Evolutionary conservation across 352 stramenopile genomes (phyloP), one percentile per base, ranked within the genome.

Genomic region (Globisporangium lucens): DNA sequence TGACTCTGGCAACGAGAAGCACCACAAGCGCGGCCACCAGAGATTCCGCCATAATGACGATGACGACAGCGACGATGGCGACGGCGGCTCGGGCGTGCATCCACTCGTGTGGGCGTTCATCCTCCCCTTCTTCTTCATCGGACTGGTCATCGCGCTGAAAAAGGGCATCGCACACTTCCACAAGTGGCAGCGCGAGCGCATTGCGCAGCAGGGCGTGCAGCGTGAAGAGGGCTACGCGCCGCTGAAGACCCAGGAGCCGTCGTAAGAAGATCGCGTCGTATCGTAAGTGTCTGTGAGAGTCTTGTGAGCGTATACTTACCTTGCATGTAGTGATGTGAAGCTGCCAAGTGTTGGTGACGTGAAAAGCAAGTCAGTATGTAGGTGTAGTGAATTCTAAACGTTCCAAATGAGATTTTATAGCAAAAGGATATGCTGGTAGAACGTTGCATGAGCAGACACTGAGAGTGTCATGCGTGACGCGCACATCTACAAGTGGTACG

Each of bases 91-190:
- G 15, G 41, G 33, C 17, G 20, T 47, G 30, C 56, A 61, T 22
- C 56, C 56, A 7, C 13, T 61, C 56, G 56, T 61, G 15, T 61
- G 56, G 56, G 35, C 43, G 56, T n/a, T 51, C 56, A 30, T 61
- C 17, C 56, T 61, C 7, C 56, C 56, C 5, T 61, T 61, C 56
- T 61, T 61, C 56, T 47, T 43, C 35, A 10, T 49, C 56, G 56
- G 56, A 6, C 24, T 58, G 8, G 0, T 55, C 47, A n/a, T 29
- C 0, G 8, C n/a, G 8, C 7, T 29, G 47, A 55, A 55, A 20
- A 59, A 59, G 29, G 29, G 9, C 24, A 12, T 59, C 9, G 17
- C 13, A 13, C 9, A 22, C 22, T 24, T 41, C 1, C 9, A 59
- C 27, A 43, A 59, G 53, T 24, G 53, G 27, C 53, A 59, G 53